Conservation (phyloP, 257 asterid species). For the Paraleonurus japonicus region DNA sequence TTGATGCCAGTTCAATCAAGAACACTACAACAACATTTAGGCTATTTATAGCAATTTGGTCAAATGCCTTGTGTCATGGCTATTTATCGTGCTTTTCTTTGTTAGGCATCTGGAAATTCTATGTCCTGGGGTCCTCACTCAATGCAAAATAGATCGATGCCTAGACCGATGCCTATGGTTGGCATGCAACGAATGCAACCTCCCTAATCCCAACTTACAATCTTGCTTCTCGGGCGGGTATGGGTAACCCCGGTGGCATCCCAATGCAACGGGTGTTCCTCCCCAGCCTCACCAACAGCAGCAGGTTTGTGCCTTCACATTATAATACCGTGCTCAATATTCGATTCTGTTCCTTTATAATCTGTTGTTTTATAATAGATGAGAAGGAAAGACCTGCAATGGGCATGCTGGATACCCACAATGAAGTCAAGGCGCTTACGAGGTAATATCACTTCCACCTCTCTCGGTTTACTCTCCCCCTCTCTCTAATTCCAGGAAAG, state of each 20-base stretch:
- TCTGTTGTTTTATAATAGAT: conserved; percentile 43
- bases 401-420: conserved; percentile 94
- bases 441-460: conserved; percentile 40
- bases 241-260: conserved; percentile 76
- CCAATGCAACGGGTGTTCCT: conserved; percentile 92
- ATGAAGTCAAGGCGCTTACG: conserved; percentile 86
- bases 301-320: conserved; percentile 47
- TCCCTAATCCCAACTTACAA: conserved; percentile 74
- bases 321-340: neutral
- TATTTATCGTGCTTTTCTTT: conserved; percentile 17
- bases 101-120: conserved; percentile 74
- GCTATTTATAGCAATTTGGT: neutral
- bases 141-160: conserved; percentile 75
- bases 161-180: conserved; percentile 77
- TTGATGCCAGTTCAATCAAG: neutral
- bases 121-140: conserved; percentile 73
- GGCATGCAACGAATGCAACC: conserved; percentile 88
- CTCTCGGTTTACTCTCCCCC: too few species aligned
- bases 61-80: conserved; percentile 12
- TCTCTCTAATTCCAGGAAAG: neutral
- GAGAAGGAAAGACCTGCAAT: conserved; percentile 89
- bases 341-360: conserved; percentile 21
- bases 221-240: conserved; percentile 84
- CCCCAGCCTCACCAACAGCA: conserved; percentile 93
- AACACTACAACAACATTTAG: neutral